These are phyloP conservation scores for Boletellus ananiceps DNA, from an alignment of 768 basidiomycete genomes.

Conservation along the genomic window DNA sequence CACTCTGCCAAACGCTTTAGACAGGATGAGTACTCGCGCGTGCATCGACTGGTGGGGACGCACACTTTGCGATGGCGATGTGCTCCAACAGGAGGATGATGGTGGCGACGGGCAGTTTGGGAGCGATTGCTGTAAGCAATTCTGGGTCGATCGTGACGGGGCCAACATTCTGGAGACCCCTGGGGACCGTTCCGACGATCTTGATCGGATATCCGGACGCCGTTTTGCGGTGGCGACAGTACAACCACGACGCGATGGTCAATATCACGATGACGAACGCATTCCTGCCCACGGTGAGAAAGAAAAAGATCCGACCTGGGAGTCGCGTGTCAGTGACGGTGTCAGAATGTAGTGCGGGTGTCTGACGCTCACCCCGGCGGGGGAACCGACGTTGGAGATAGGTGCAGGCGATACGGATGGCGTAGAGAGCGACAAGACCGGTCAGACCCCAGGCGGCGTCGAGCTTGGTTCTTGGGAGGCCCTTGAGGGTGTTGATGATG, in stretches of 20 bases:
- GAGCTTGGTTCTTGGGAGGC: slow-evolving; percentile 60
- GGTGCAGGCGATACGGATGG: slow-evolving; percentile 56
- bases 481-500: slow-evolving; percentile 90
- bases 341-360: neutral
- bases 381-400: slow-evolving; percentile 56
- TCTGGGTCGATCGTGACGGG: slow-evolving; percentile 40
- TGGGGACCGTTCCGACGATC: slow-evolving; percentile 77
- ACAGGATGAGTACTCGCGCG: slow-evolving; percentile 8
- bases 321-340: neutral
- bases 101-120: slow-evolving; percentile 77
- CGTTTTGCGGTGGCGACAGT: slow-evolving; percentile 59
- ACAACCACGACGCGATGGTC: slow-evolving; percentile 84
- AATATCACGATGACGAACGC: slow-evolving; percentile 87
- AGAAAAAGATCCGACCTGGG: slow-evolving; percentile 69
- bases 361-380: slow-evolving; percentile 42
- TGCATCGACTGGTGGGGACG: slow-evolving; percentile 19
- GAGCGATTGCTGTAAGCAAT: slow-evolving; percentile 63
- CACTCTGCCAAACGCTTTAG: slow-evolving; percentile 84
- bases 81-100: slow-evolving; percentile 92
- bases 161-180: slow-evolving; percentile 67
- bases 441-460: slow-evolving; percentile 91
- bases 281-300: slow-evolving; percentile 70
- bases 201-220: slow-evolving; percentile 74
- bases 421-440: slow-evolving; percentile 66
- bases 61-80: slow-evolving; percentile 94